Base-by-base conservation (phyloP, 768 basidiomycete species). In the Glaciozyma antarctica region DNA sequence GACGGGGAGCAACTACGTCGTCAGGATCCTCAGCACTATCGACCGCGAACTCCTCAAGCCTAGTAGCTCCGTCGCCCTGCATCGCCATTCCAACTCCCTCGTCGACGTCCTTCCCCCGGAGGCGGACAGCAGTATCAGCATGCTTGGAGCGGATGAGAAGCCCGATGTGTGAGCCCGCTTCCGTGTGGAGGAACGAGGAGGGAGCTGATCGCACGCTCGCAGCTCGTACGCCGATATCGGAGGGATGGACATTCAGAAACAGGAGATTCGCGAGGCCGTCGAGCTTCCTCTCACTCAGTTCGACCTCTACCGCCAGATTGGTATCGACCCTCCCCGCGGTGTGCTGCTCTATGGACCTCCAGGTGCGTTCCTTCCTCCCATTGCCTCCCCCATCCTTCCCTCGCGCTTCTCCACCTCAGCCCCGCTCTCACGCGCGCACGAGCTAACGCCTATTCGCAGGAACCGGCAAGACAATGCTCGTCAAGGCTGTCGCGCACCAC, bases 41-140 rank as follows among this genome's bases (percentile, higher is more conserved):
- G 95, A 99, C 79, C 86, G 94, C 67, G 95, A 99, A 78, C 80
- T 99, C 44, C 83, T 99, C 73, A 99, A 99, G 77, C 94, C 95
- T 0, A 93, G 90, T 10, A 90, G 91, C 8, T 94, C 91, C 53
- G 92, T 99, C 67, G 95, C 95, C n/a, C 84, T 99, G 43, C 95
- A 99, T 76, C 86, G 95, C 48, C 95, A 99, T 80, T 97, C 94
- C 60, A 98, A 98, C 78, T 90, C 94, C 7, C 84, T 99, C 28
- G 95, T 99, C 62, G 95, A 99, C 75, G 95, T 99, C 73, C 81
- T 99, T 1, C 95, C 95, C 3, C 95, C 95, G 55, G 95, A 99
- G 78, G 95, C 95, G 6, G 95, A 98, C 80, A 94, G 91, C 3
- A 89, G 89, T 21, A 99, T 99, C 73, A 80, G 90, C 32, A 90